Base-by-base conservation (phyloP, 768 basidiomycete genomes). In the Suillus lakei region DNA sequence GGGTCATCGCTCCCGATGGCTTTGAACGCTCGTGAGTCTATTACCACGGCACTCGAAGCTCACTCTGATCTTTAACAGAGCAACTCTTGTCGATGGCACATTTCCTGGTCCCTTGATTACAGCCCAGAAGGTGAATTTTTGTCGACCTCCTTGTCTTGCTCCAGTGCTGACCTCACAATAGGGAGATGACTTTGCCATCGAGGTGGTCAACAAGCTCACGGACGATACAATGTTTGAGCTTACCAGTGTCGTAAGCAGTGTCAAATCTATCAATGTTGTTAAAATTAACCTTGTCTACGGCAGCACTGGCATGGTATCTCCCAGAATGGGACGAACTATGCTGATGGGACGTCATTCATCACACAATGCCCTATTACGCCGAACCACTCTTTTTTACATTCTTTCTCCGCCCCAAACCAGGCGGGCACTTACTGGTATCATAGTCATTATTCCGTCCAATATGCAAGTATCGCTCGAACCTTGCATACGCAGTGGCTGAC, bases 221-320 rank as follows among this genome's bases (percentile, higher is more conserved):
- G 82, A 87, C 39, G 70, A 72, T 1, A 75, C 81, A 0, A 86
- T 88, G 86, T 66, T 81, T 28, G 79, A 78, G 46, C 75, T 74
- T 4, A 88, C 87, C 13, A 84, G 81, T 32, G 81, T 88, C 39
- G 86, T 87, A 39, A 67, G 83, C 68, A 36, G 15, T 12, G 53
- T 36, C 12, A 38, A 26, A 30, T 28, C 10, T 9, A 18, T 50
- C 43, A 8, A 69, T 18, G 16, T 51, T 10, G 28, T 51, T 16
- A 2, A 51, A 51, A 18, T 16, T 51, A 2, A 12, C 21, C 38
- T 43, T 32, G 26, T 51, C 5, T 8, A 13, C 8, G 5, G 4
- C 13, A 87, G 86, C 86, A 87, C 67, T 87, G 84, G 85, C 86
- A 87, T 69, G 86, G 86, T 2, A 70, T 87, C 54, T 78, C 73